Evolutionary conservation across 108 stramenopile species (phyloP).

Genomic region (Seminavis robusta): DNA sequence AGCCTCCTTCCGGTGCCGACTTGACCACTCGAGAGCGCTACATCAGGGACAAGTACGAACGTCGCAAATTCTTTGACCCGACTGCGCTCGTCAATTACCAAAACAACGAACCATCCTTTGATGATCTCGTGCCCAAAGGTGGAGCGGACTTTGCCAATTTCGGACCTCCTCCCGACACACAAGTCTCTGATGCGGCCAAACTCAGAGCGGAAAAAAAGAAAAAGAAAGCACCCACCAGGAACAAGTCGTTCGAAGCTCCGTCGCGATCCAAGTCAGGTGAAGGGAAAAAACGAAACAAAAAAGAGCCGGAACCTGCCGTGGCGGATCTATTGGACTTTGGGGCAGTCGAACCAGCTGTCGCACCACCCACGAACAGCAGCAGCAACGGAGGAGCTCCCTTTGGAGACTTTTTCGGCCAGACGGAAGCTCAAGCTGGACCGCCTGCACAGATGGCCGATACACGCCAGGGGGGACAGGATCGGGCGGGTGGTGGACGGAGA

Average conservation of each 20-base stretch:
- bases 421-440: too few species aligned
- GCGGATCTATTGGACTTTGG: not conserved
- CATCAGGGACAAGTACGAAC: conserved; percentile 92
- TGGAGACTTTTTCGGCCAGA: too few species aligned
- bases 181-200: not conserved
- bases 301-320: not conserved
- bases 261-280: not conserved
- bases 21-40: conserved; percentile 79
- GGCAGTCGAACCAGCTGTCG: too few species aligned
- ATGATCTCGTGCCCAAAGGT: conserved; percentile 9
- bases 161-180: not conserved
- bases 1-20: conserved; percentile 66
- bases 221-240: not conserved
- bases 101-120: not conserved
- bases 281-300: not conserved
- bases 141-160: conserved; percentile 21
- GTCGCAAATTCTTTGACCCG: conserved; percentile 81
- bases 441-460: too few species aligned
- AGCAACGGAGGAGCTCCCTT: too few species aligned
- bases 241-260: not conserved
- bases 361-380: too few species aligned
- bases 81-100: conserved; percentile 19
- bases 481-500: too few species aligned
- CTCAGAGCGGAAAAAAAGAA: not conserved
- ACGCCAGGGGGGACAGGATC: too few species aligned